Percentiles rank a stretch among this genome's conserved stretches.
Conservation (phyloP, 1,284 basidiomycete genomes). For the Malassezia brasiliensis region DNA sequence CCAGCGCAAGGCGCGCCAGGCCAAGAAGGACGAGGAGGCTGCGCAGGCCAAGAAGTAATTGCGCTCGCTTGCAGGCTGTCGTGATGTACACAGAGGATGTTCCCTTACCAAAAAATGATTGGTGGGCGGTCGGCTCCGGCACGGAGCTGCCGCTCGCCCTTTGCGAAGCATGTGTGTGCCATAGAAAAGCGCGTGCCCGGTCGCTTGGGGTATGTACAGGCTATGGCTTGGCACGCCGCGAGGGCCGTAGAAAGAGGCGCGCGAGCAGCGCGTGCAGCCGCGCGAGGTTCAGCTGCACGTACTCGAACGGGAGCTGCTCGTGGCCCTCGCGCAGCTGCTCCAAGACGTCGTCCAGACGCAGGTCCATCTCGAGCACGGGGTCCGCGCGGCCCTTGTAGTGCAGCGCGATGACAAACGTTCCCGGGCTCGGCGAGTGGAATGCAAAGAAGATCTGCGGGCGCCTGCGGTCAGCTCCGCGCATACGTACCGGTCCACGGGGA, state of each 20-base stretch:
- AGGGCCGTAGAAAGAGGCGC: background rate
- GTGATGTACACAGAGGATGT: slow-evolving; percentile 18
- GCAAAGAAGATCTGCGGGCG: slow-evolving; percentile 98
- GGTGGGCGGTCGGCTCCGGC: background rate
- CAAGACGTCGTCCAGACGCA: slow-evolving; percentile 95
- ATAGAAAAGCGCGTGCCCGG: no score
- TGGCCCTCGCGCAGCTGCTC: slow-evolving; percentile 99
- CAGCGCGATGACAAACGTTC: slow-evolving; percentile 94
- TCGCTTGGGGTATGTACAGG: background rate
- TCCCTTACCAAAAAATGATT: slow-evolving; percentile 12
- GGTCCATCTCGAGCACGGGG: slow-evolving; percentile 98
- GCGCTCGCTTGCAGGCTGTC: background rate
- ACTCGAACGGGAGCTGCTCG: slow-evolving; percentile 85
- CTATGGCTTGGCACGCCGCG: background rate
- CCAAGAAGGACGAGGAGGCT: slow-evolving; percentile 76
- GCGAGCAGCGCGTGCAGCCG: slow-evolving; percentile 69
- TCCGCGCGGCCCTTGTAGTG: slow-evolving; percentile 99
- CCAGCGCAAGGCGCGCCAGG: slow-evolving; percentile 61
- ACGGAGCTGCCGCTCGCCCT: no score
- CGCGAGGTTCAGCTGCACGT: slow-evolving; percentile 90
- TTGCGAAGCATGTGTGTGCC: no score
- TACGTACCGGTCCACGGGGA: slow-evolving; percentile 67
- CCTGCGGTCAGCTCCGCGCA: background rate
- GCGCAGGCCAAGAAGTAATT: slow-evolving; percentile 81
- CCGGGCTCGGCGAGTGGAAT: slow-evolving; percentile 90